These are phyloP conservation scores for Kuraishia ogatae DNA, from an alignment of 805 yeast species.

Conservation along the genomic window DNA sequence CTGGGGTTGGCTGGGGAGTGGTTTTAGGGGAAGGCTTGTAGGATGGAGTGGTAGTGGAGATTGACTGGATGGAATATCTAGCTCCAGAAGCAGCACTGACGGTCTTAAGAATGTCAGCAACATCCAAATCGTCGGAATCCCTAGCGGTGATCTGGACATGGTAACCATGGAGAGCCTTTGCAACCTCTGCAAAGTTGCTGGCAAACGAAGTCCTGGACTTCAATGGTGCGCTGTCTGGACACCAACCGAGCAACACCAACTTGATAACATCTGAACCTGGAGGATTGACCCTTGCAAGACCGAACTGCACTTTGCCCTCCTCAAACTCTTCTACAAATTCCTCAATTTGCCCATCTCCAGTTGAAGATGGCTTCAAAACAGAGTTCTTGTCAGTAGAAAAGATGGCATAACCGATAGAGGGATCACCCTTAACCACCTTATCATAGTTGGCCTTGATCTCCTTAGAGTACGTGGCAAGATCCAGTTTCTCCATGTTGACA, in stretches of 20 bases:
- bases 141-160: slow-evolving; percentile 98
- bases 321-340: slow-evolving; percentile 78
- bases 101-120: slow-evolving; percentile 62
- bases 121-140: slow-evolving; percentile 82
- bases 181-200: slow-evolving; percentile 66
- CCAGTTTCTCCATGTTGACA: slow-evolving; percentile 42
- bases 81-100: slow-evolving; percentile 94
- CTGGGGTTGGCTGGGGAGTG: slow-evolving; percentile 23
- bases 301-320: slow-evolving; percentile 86
- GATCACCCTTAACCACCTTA: slow-evolving; percentile 71
- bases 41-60: slow-evolving; percentile 12
- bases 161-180: slow-evolving; percentile 67
- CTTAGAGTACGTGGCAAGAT: slow-evolving; percentile 60
- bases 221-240: slow-evolving; percentile 91
- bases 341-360: slow-evolving; percentile 58
- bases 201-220: slow-evolving; percentile 72
- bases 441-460: slow-evolving; percentile 71
- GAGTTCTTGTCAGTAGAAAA: slow-evolving; percentile 62
- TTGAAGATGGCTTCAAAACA: slow-evolving; percentile 33
- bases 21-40: slow-evolving; percentile 29
- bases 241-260: slow-evolving; percentile 85
- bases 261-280: slow-evolving; percentile 89
- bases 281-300: slow-evolving; percentile 78
- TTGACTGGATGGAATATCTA: slow-evolving; percentile 63
- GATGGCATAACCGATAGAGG: slow-evolving; percentile 64